Evolutionary conservation across 176 grass and related monocot species (phyloP), one percentile per base, ranked within the genome.

Genomic region (Avena atlantica): DNA sequence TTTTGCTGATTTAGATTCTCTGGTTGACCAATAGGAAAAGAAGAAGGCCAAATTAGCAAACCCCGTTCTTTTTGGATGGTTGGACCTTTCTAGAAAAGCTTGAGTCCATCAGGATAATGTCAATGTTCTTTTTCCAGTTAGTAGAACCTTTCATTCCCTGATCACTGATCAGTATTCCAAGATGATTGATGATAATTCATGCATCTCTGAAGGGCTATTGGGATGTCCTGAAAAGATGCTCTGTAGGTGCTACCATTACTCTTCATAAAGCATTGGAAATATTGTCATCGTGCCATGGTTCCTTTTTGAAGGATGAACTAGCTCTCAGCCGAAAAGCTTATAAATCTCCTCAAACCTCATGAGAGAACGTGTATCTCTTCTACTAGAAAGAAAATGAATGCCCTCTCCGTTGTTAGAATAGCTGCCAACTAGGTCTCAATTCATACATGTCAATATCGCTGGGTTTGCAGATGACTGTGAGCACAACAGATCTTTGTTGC

Each of bases 31-130:
- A 86, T 47, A 95, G 79, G 88, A 94, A 59, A 98, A 95, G 79
- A 90, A 82, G 31, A 85, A 81, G 80, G 96, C 93, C 66, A 98
- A 98, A 95, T 67, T 88, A 83, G 87, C 69, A 8, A 98, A 98
- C 65, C 92, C 95, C 58, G 83, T 94, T 74, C 81, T 95, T 42
- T 96, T 92, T 84, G 92, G 87, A 81, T 98, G 88, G 90, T 86
- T 98, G 90, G 96, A 98, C 83, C 82, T 89, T 83, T 81, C 89
- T 83, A 98, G 96, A 79, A 98, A 98, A 86, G 96, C 92, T 88
- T 74, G 76, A 86, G 80, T 90, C 37, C 87, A 76, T 81, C 70
- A 81, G 25, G 87, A 94, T 90, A 93, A 91, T 52, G 31, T 66
- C 48, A 25, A 92, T 87, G 82, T 98, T 76, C 70, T 85, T 57